Evolutionary conservation across 176 grass and related monocot species (phyloP).

Genomic region (Cocos nucifera): DNA sequence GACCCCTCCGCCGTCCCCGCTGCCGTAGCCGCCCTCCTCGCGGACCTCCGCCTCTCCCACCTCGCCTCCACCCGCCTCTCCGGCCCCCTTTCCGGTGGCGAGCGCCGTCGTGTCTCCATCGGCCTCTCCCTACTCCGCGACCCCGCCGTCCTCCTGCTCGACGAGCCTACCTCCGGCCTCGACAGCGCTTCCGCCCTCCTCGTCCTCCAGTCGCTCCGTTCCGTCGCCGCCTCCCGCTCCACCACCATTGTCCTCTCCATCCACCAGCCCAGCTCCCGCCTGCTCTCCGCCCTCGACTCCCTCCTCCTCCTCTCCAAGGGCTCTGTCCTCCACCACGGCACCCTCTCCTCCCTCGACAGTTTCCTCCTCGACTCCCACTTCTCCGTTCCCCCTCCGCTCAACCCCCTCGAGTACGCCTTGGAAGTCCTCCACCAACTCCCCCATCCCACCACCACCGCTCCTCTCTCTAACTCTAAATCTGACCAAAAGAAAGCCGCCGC

Average conservation of each 20-base stretch:
- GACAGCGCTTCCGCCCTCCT: conserved; percentile 76
- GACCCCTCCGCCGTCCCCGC: neutral
- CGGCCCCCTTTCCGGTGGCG: conserved; percentile 63
- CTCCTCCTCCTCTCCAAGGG: conserved; percentile 86
- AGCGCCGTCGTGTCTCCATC: conserved; percentile 82
- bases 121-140: conserved; percentile 62
- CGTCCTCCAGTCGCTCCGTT: conserved; percentile 61
- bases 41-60: conserved; percentile 57
- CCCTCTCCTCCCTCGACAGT: conserved; percentile 55
- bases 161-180: conserved; percentile 83
- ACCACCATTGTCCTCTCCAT: conserved; percentile 79
- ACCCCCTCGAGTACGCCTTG: conserved; percentile 85
- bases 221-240: conserved; percentile 35
- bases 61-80: conserved; percentile 54
- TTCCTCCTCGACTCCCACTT: conserved; percentile 54
- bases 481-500: neutral
- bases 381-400: conserved; percentile 58
- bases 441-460: conserved; percentile 20
- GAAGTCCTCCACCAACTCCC: conserved; percentile 75
- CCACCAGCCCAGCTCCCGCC: conserved; percentile 82
- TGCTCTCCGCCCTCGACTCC: conserved; percentile 73
- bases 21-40: conserved; percentile 36
- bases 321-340: conserved; percentile 70
- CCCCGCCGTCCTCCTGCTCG: conserved; percentile 71
- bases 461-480: conserved; percentile 11